Percentiles rank a stretch among this genome's conserved stretches.
Conservation (phyloP, 495 filamentous ascomycete genomes). For the Penicillium soppii region DNA sequence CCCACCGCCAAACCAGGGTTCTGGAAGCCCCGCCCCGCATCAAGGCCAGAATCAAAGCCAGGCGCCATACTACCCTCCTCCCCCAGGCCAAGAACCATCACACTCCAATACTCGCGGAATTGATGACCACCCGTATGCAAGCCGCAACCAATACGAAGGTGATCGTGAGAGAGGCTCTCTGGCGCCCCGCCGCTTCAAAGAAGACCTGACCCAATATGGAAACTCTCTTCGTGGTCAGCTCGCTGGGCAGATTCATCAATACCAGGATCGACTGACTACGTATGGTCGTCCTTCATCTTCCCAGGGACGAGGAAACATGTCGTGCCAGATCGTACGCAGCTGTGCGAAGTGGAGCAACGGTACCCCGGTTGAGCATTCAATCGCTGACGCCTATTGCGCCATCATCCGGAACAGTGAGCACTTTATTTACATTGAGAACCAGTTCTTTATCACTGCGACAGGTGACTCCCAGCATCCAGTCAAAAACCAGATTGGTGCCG, state of each 20-base stretch:
- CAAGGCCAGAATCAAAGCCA: conserved; percentile 13
- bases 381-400: conserved; percentile 83
- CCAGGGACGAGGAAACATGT: conserved; percentile 49
- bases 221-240: conserved; percentile 43
- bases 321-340: conserved; percentile 69
- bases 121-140: conserved; percentile 26
- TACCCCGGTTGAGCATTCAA: conserved; percentile 73
- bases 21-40: conserved; percentile 1
- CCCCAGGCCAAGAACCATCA: conserved; percentile 33
- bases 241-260: conserved; percentile 49
- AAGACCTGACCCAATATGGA: conserved; percentile 37
- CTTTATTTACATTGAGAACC: conserved; percentile 94
- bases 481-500: conserved; percentile 81
- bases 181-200: conserved; percentile 30
- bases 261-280: conserved; percentile 39
- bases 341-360: conserved; percentile 73
- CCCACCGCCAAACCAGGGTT: conserved; percentile 18
- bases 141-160: conserved; percentile 16
- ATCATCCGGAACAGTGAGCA: conserved; percentile 78
- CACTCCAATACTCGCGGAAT: conserved; percentile 41
- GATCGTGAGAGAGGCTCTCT: conserved; percentile 33
- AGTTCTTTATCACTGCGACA: conserved; percentile 97
- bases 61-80: conserved; percentile 41
- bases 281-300: conserved; percentile 23
- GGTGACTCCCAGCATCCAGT: conserved; percentile 73